These are phyloP conservation scores for Chaetoceros tenuissimus DNA, from an alignment of 108 stramenopile species.

Conservation along the genomic window DNA sequence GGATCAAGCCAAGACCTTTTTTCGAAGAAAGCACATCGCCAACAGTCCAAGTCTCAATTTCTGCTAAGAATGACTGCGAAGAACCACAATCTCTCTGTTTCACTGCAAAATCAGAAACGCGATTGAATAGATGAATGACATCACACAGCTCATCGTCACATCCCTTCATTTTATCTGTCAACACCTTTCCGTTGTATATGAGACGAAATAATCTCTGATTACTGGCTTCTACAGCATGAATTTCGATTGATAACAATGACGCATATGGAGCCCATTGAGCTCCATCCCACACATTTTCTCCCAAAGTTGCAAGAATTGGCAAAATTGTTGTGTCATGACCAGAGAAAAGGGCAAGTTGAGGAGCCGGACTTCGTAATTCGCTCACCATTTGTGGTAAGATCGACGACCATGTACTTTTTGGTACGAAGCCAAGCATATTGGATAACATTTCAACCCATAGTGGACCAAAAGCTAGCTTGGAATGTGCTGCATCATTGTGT, in stretches of 20 bases:
- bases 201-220: slow-evolving; percentile 52
- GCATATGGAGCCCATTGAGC: slow-evolving; percentile 75
- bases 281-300: slow-evolving; percentile 50
- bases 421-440: slow-evolving; percentile 34
- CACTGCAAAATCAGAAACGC: slow-evolving; percentile 35
- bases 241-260: slow-evolving; percentile 66
- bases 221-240: slow-evolving; percentile 20
- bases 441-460: slow-evolving; percentile 61
- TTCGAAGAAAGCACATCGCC: not conserved
- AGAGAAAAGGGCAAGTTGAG: slow-evolving; percentile 53
- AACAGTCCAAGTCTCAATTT: not conserved
- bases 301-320: slow-evolving; percentile 69
- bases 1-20: not conserved
- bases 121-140: slow-evolving; percentile 22
- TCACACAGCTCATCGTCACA: slow-evolving; percentile 64
- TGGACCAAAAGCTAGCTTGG: slow-evolving; percentile 66
- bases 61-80: not conserved
- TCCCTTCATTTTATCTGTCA: slow-evolving; percentile 45
- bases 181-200: slow-evolving; percentile 63
- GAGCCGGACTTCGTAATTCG: slow-evolving; percentile 5
- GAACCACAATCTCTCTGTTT: slow-evolving; percentile 30
- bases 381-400: not conserved
- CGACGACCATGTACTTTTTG: not conserved
- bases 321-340: slow-evolving; percentile 86
- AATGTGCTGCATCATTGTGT: slow-evolving; percentile 42